Evolutionary conservation across 192 early-diverging fungal genomes (phyloP).

Genomic region (Backusella sp.): DNA sequence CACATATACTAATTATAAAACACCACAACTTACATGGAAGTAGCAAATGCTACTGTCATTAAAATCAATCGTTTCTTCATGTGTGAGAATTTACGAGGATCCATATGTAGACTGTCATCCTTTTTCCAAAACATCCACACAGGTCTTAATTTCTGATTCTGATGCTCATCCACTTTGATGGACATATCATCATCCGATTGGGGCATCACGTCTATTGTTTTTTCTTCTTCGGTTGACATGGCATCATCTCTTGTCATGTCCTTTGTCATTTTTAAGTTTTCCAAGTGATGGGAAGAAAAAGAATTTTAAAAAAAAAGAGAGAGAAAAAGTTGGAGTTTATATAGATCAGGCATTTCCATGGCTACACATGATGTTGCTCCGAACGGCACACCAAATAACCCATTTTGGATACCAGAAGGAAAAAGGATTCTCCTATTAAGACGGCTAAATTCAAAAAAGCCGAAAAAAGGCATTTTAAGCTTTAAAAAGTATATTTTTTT

Average conservation of each 20-base stretch:
- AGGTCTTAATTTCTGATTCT: background rate
- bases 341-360: background rate
- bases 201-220: background rate
- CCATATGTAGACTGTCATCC: background rate
- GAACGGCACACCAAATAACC: background rate
- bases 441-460: background rate
- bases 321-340: background rate
- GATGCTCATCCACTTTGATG: background rate
- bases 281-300: background rate
- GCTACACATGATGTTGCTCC: slow-evolving; percentile 1
- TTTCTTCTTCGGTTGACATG: background rate
- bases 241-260: background rate
- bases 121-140: slow-evolving; percentile 5
- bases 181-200: background rate
- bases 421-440: slow-evolving; percentile 1
- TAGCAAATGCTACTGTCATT: slow-evolving; percentile 18
- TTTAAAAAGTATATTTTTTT: background rate
- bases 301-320: background rate
- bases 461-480: slow-evolving; percentile 6
- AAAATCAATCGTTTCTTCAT: slow-evolving; percentile 13
- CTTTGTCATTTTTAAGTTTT: background rate
- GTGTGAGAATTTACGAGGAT: slow-evolving; percentile 6
- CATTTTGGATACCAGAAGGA: background rate
- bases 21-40: slow-evolving; percentile 2
- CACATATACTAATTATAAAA: background rate